phyloP scores from a whole-genome alignment of 345 rosid genomes.

The Passiflora organensis region DNA sequence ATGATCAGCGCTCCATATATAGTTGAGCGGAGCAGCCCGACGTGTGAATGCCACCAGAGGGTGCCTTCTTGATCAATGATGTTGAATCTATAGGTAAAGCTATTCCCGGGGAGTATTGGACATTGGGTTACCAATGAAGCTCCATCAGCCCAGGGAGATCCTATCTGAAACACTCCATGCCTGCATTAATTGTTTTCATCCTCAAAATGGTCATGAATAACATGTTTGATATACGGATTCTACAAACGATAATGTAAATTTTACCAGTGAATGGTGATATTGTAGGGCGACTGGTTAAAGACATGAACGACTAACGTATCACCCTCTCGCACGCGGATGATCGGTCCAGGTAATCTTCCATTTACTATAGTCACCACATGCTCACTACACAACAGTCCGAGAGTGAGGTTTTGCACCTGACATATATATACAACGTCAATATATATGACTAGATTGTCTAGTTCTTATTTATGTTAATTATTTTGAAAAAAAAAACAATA shows the following conservation, averaged over 20 bases:
- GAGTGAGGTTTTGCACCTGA: not conserved
- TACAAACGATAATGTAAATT: not conserved
- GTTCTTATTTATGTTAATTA: too few species aligned
- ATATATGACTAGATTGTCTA: not conserved
- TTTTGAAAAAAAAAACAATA: not conserved
- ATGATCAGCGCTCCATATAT: conserved; percentile 80
- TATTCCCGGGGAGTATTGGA: conserved; percentile 52
- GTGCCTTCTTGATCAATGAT: conserved; percentile 75
- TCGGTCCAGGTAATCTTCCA: conserved; percentile 24
- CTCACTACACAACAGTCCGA: not conserved
- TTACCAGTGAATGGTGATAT: conserved; percentile 50
- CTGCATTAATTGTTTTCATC: conserved; percentile 22
- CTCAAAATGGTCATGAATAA: not conserved
- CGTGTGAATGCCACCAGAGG: conserved; percentile 95
- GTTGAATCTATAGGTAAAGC: conserved; percentile 41
- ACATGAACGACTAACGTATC: conserved; percentile 48
- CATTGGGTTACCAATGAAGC: conserved; percentile 59
- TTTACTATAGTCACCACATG: conserved; percentile 1
- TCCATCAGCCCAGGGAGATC: conserved; percentile 60
- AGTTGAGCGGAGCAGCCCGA: conserved; percentile 65
- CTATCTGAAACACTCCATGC: conserved; percentile 77
- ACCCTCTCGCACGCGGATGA: conserved; percentile 12
- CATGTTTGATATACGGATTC: not conserved
- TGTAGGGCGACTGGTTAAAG: conserved; percentile 47
- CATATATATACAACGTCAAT: not conserved